Evolutionary conservation across 2,329 filamentous ascomycete species (phyloP), one percentile per base, ranked within the genome.

Genomic region (Arthrocladium fulminans): DNA sequence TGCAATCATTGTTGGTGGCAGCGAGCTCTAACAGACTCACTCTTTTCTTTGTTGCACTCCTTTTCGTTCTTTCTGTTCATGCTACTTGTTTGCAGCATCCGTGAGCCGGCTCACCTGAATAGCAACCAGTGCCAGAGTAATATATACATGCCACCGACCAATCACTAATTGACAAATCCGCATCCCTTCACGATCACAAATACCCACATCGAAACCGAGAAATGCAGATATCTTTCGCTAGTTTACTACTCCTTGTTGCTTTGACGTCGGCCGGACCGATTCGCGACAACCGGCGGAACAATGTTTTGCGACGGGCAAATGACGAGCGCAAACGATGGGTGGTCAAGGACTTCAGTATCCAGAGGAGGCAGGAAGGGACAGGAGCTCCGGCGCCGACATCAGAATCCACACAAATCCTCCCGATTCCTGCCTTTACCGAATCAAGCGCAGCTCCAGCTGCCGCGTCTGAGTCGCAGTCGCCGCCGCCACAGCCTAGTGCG

Each of bases 261-360:
- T 35, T 47, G 15, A 45, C 37, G 6, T 55, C 49, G 51, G 57
- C 57, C 43, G 55, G 57, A 10, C 57, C 55, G 45, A 54, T 59
- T 29, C 40, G 51, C 29, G 51, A 47, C 53, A 53, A 15, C 52
- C 56, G 49, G 30, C 29, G 47, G 17, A 29, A 47, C 34, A 51
- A 52, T 47, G 51, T 52, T 32, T 45, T 53, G 22, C 54, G 54
- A 23, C 41, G 35, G 23, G 19, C 25, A 9, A 48, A 49, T 34
- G 47, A 50, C n/a, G 38, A 55, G 54, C 24, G 54, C 43, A 13
- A 50, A 57, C 32, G 44, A 58, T 51, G 57, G 57, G 32, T n/a
- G 41, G 47, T 58, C 13, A 51, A 53, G 12, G 57, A 56, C 4
- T 49, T 57, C n/a, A 55, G 54, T 10, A 50, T 45, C 6, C 17